Base-by-base conservation (phyloP, 345 rosid genomes). In the Psidium guajava region DNA sequence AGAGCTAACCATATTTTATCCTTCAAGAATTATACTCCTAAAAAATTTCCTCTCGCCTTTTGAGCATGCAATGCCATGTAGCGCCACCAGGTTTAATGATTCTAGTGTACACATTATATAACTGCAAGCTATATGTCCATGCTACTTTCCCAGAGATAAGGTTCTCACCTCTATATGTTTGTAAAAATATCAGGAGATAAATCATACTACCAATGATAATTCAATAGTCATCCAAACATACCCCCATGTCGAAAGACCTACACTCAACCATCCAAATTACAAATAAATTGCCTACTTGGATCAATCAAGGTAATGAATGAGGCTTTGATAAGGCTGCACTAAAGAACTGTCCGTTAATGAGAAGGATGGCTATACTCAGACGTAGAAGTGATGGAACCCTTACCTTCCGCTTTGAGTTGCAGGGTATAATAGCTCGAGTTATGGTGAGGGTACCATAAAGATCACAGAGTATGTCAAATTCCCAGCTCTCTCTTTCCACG, bases 401-500 rank as follows among this genome's bases (percentile, higher is more conserved):
- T 90, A 97, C 98, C 98, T 97, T 97, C 86, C 96, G 88, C 90
- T 96, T 97, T 12, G 98, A 96, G 90, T 96, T 97, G 95, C 98
- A 97, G 91, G 96, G 96, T 82, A 97, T 96, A 91, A 97, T 98
- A 86, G 99, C 98, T 89, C 93, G 98, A 18, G 98, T 96, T 83
- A 97, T 95, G 36, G 96, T 96, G 44, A 97, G 95, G 59, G 99
- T 97, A 85, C 96, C 98, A 90, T 97, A 96, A 84, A 95, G 98
- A 90, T 97, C 99, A 85, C 96, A 93, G 24, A 97, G 90, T 6
- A 98, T 97, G 89, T 97, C 99, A 90, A 97, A 97, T 88, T 97
- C 96, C 99, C 99, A 97, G 54, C 96, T 98, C 88, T 97, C 99
- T 81, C 91, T 92, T 93, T 97, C 99, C 87, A 97, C 99, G 2